Percentiles rank a stretch among this genome's conserved stretches.
These are phyloP conservation scores for Zangia roseola DNA, from an alignment of 768 basidiomycete species.

Conservation along the genomic window DNA sequence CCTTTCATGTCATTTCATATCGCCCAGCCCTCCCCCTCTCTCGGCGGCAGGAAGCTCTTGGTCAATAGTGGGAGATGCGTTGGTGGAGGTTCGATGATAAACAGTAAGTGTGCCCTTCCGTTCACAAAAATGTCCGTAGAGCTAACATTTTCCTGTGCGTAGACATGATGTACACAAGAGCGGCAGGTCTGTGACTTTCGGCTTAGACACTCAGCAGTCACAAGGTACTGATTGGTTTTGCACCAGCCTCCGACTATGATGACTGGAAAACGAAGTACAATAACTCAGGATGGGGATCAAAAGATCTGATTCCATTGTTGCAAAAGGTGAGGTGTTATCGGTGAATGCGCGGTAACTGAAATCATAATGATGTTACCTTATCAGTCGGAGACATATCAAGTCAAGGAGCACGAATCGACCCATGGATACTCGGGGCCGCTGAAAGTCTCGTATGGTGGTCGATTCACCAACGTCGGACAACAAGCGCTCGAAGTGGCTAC, in stretches of 20 bases:
- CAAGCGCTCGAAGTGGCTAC: constrained; percentile 47
- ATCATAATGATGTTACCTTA: background rate
- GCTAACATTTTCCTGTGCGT: background rate
- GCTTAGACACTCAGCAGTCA: background rate
- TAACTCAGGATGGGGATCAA: constrained; percentile 27
- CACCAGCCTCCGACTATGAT: constrained; percentile 50
- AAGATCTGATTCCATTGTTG: constrained; percentile 25
- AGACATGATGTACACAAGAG: constrained; percentile 56
- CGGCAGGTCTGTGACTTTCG: constrained; percentile 31
- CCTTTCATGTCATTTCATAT: constrained; percentile 17
- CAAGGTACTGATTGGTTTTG: background rate
- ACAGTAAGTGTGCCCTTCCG: constrained; percentile 39
- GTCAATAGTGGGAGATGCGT: constrained; percentile 27
- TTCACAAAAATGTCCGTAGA: background rate
- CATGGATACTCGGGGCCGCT: constrained; percentile 25
- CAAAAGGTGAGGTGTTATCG: constrained; percentile 14
- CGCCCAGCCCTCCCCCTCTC: constrained; percentile 14
- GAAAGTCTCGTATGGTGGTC: constrained; percentile 26
- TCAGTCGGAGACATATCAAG: constrained; percentile 24
- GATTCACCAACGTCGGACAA: constrained; percentile 39
- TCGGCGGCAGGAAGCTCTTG: constrained; percentile 13
- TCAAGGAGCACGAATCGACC: constrained; percentile 10
- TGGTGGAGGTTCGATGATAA: constrained; percentile 41
- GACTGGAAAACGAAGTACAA: constrained; percentile 23
- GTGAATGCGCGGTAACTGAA: background rate